These are phyloP conservation scores for Pseudocercospora fijiensis DNA, from an alignment of 2,329 filamentous ascomycete genomes.

Conservation along the genomic window DNA sequence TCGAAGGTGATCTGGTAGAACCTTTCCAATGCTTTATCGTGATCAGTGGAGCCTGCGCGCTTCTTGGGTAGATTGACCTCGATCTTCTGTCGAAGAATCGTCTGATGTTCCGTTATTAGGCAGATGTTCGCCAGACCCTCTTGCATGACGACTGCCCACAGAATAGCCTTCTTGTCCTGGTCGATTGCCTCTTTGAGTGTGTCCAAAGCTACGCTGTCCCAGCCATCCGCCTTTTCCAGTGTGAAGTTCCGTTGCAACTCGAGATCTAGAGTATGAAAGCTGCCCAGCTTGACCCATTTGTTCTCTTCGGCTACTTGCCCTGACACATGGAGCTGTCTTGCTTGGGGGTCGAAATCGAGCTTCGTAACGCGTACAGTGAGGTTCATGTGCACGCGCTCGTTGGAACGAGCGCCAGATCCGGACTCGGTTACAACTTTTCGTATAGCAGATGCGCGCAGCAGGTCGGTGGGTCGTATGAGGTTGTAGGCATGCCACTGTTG, in stretches of 20 bases:
- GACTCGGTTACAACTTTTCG: slow-evolving; percentile 64
- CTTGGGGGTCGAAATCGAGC: slow-evolving; percentile 69
- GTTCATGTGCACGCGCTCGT: slow-evolving; percentile 61
- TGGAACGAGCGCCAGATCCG: slow-evolving; percentile 60
- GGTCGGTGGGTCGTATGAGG: slow-evolving; percentile 64
- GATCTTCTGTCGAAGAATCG: slow-evolving; percentile 68
- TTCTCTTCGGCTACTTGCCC: slow-evolving; percentile 67
- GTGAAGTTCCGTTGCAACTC: slow-evolving; percentile 87
- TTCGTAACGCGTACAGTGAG: slow-evolving; percentile 65
- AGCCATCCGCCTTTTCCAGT: slow-evolving; percentile 77
- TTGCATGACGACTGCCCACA: slow-evolving; percentile 91
- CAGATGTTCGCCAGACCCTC: slow-evolving; percentile 83
- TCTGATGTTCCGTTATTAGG: slow-evolving; percentile 76
- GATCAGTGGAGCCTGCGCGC: slow-evolving; percentile 60
- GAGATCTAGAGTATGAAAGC: slow-evolving; percentile 73
- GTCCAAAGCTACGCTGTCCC: slow-evolving; percentile 84
- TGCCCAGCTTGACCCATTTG: slow-evolving; percentile 64
- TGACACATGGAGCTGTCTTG: slow-evolving; percentile 66
- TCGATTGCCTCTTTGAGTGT: slow-evolving; percentile 77
- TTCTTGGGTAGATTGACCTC: slow-evolving; percentile 69
- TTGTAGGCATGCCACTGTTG: slow-evolving; percentile 72
- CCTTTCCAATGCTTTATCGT: slow-evolving; percentile 57
- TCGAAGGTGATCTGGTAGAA: slow-evolving; percentile 79
- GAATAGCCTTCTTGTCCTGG: slow-evolving; percentile 73
- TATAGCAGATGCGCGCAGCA: slow-evolving; percentile 64